Base-by-base conservation (phyloP, 2,329 filamentous ascomycete genomes). In the Lasiodiplodia sp. region DNA sequence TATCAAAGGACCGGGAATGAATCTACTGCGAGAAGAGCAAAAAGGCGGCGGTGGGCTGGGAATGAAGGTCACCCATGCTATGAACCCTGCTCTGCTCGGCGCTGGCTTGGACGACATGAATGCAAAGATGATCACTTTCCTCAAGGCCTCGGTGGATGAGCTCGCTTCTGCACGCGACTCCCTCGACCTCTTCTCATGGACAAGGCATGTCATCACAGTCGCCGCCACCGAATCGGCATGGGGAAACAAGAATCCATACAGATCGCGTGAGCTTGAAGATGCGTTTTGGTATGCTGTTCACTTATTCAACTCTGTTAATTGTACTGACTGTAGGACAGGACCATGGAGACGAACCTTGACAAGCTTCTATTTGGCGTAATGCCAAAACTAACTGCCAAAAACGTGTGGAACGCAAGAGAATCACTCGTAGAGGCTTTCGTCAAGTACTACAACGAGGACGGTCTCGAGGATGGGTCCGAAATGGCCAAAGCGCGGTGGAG, bases 161-260 rank as follows among this genome's bases (percentile, higher is more conserved):
- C 40, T 64, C 73, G 68, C 38, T 23, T 67, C 11, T 69, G 49
- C 44, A 1, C 71, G 7, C 11, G 74, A 18, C 68, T 72, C 38
- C 2, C 68, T 51, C 34, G 71, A 73, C 3, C 34, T 66, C 21
- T 21, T 37, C 21, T 8, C 31, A 0, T 75, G 74, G 67, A 69
- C 80, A 14, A 73, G 73, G 21, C 76, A 78, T 66, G 72, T 75
- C 23, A 75, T 82, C 25, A 79, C 77, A 0, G 69, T 75, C 4
- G 79, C 81, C 2, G 76, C 79, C 55, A 83, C 81, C 0, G 73
- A 78, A 55, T 76, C 80, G 16, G 75, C 82, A 0, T 84, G 83
- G 69, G 82, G 82, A 2, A 79, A 79, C 0, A 72, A 79, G 67
- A 83, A 83, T 68, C 82, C 81, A 0, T 83, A 76, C 49, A 72